phyloP scores from a whole-genome alignment of 225 moss, liverwort and hornwort species.

The Marchantia paleacea region DNA sequence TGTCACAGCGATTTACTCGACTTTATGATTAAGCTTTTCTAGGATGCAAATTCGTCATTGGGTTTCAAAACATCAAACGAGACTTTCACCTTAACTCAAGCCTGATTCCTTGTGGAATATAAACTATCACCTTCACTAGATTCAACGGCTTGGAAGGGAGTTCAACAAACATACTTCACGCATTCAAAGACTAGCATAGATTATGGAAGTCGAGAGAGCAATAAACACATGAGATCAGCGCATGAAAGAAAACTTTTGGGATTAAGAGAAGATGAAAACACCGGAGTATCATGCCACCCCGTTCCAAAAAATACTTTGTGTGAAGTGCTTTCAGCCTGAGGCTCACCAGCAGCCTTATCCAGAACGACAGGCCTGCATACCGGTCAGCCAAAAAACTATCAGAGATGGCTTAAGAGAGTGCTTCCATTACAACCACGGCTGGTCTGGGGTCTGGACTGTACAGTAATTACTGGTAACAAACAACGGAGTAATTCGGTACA shows the following conservation, averaged over 20 bases:
- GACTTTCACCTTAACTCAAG: too few relatives aligned
- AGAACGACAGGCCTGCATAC: slow-evolving; percentile 61
- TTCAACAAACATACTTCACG: neutral
- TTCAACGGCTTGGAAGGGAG: neutral
- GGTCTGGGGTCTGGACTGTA: too few relatives aligned
- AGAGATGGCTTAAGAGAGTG: neutral
- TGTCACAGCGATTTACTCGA: too few relatives aligned
- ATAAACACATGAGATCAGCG: neutral
- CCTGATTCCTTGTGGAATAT: neutral
- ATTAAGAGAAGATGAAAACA: slow-evolving; percentile 16
- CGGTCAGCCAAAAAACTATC: neutral
- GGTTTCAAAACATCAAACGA: neutral
- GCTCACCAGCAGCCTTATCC: slow-evolving; percentile 58
- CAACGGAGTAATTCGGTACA: neutral
- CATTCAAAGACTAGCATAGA: neutral
- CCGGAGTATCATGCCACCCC: slow-evolving; percentile 82
- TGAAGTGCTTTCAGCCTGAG: slow-evolving; percentile 47
- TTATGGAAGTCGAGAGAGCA: too few relatives aligned
- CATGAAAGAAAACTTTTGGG: neutral
- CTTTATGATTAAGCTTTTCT: too few relatives aligned
- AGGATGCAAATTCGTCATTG: too few relatives aligned
- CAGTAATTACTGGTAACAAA: too few relatives aligned
- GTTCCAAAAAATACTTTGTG: slow-evolving; percentile 81
- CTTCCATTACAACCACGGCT: too few relatives aligned
- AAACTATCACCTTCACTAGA: neutral